Conservation (phyloP, 345 rosid genomes). For the Euphorbia lathyris region DNA sequence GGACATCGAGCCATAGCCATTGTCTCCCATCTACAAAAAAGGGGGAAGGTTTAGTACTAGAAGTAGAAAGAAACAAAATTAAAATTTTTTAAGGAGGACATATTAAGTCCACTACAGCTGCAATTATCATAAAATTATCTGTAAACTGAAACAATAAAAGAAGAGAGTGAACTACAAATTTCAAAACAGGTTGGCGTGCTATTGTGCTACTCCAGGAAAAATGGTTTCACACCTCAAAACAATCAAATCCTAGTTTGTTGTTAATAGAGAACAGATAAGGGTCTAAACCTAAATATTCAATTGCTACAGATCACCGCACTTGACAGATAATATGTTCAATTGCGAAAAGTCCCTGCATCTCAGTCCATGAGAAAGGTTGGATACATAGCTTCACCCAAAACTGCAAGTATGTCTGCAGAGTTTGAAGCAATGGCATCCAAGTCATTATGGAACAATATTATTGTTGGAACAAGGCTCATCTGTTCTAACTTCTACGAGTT, state of each 20-base stretch:
- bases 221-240: neutral
- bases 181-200: neutral
- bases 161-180: neutral
- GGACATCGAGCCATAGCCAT: slow-evolving; percentile 57
- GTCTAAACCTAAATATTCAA: neutral
- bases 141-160: neutral
- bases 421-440: neutral
- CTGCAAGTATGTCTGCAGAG: neutral
- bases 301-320: neutral
- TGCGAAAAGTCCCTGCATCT: neutral
- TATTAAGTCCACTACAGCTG: neutral
- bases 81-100: neutral
- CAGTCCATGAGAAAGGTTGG: neutral
- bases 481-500: too few relatives aligned
- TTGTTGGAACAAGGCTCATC: neutral
- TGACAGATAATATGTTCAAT: neutral
- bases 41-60: slow-evolving; percentile 6
- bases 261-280: neutral
- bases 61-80: neutral
- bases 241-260: neutral
- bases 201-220: neutral
- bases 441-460: neutral
- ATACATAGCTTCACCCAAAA: neutral
- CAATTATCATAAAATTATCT: neutral
- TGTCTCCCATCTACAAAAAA: slow-evolving; percentile 50